Evolutionary conservation across 257 asterid species (phyloP).

Genomic region (Sherardia arvensis): DNA sequence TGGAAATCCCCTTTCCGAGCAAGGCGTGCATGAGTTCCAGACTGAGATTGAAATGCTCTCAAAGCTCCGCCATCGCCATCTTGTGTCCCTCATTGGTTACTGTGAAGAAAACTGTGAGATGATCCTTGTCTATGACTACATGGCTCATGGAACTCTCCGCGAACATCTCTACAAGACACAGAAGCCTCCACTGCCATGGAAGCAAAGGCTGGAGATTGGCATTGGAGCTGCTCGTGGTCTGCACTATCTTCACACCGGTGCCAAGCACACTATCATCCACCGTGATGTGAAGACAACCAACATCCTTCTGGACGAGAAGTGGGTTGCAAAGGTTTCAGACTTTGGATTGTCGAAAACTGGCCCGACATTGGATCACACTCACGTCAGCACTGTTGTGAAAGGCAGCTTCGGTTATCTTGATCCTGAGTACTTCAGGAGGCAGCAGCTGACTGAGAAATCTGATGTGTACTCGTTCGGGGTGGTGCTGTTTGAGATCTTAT

Average conservation of each 20-base stretch:
- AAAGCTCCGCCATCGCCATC: conserved; percentile 86
- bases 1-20: conserved; percentile 84
- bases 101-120: conserved; percentile 87
- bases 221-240: conserved; percentile 87
- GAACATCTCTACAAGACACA: conserved; percentile 87
- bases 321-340: conserved; percentile 90
- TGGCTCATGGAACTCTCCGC: conserved; percentile 84
- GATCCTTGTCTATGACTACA: conserved; percentile 84
- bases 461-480: conserved; percentile 79
- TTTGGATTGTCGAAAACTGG: conserved; percentile 86
- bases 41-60: conserved; percentile 94
- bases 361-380: conserved; percentile 78
- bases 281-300: conserved; percentile 93
- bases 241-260: conserved; percentile 87
- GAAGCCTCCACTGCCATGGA: conserved; percentile 83
- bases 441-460: conserved; percentile 77
- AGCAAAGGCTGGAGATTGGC: conserved; percentile 85
- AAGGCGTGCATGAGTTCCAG: conserved; percentile 84
- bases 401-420: conserved; percentile 82
- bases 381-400: conserved; percentile 85
- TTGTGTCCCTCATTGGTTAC: conserved; percentile 75
- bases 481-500: conserved; percentile 66
- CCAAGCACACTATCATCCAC: conserved; percentile 80
- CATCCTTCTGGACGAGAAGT: conserved; percentile 79
- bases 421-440: conserved; percentile 84